A percentile compares a stretch with the other conserved stretches of the same genome.
These are phyloP conservation scores for Starmerella potacharoeniae DNA, from an alignment of 805 yeast species.

Conservation along the genomic window DNA sequence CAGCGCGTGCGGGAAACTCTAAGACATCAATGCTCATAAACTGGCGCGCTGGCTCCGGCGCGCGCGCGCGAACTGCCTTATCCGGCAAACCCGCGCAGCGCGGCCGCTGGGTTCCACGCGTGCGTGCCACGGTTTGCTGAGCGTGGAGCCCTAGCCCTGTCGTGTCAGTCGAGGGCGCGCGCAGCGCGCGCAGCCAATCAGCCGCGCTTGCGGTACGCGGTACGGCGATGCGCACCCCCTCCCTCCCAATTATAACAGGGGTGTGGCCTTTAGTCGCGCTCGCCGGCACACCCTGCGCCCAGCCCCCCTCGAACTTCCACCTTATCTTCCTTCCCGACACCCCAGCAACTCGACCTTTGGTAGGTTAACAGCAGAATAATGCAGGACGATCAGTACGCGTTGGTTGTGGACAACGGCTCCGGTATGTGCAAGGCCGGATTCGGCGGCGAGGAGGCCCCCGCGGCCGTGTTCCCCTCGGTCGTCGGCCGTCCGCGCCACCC, in stretches of 20 bases:
- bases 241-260: not conserved
- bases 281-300: slow-evolving; percentile 1
- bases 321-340: slow-evolving; percentile 1
- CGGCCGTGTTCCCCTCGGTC: slow-evolving; percentile 99
- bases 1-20: too few species aligned
- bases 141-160: not conserved
- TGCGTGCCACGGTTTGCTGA: slow-evolving; percentile 1
- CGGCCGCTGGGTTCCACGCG: not conserved
- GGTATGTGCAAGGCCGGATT: slow-evolving; percentile 99
- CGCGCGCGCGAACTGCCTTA: not conserved
- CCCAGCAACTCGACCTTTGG: not conserved
- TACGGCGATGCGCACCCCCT: not conserved
- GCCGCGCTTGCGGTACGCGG: slow-evolving; percentile 3
- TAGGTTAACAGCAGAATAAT: slow-evolving; percentile 8
- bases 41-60: too few species aligned
- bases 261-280: not conserved
- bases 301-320: slow-evolving; percentile 6
- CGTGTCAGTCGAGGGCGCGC: not conserved
- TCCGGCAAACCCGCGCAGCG: not conserved
- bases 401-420: slow-evolving; percentile 98
- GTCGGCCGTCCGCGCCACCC: slow-evolving; percentile 99
- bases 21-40: too few species aligned
- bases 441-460: slow-evolving; percentile 99
- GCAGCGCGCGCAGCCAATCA: slow-evolving; percentile 1
- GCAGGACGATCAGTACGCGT: slow-evolving; percentile 30